Conservation (phyloP, 139 green algal species). For the Klebsormidium nitens region DNA sequence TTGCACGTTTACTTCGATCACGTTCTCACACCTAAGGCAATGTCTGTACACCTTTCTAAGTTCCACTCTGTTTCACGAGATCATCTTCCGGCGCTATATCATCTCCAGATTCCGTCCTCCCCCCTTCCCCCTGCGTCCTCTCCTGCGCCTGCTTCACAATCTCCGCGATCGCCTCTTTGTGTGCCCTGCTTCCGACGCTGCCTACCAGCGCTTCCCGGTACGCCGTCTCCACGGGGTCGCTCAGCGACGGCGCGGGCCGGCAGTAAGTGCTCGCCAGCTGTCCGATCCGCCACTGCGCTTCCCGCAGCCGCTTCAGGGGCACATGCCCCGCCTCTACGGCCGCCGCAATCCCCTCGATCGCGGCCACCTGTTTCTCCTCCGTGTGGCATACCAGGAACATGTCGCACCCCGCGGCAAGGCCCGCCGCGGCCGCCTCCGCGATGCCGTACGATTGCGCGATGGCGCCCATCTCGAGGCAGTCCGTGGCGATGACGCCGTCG, state of each 20-base stretch:
- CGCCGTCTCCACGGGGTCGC: background rate
- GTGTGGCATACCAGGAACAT: constrained; percentile 50
- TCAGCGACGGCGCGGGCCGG: constrained; percentile 2
- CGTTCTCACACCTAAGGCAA: too few relatives aligned
- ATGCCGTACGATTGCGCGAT: constrained; percentile 42
- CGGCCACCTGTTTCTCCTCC: constrained; percentile 34
- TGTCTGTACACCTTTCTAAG: too few relatives aligned
- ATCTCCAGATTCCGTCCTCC: too few relatives aligned
- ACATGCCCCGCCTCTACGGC: constrained; percentile 36
- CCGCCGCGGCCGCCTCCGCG: constrained; percentile 25
- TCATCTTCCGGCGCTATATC: too few relatives aligned
- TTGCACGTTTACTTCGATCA: too few relatives aligned
- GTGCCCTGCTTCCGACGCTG: too few relatives aligned
- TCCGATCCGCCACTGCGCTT: constrained; percentile 8
- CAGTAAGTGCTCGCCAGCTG: constrained; percentile 12
- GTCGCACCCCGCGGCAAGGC: constrained; percentile 37
- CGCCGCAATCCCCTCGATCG: constrained; percentile 38
- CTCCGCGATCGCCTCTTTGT: too few relatives aligned
- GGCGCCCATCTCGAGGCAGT: constrained; percentile 56
- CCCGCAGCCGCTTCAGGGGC: constrained; percentile 1
- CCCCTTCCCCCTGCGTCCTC: too few relatives aligned
- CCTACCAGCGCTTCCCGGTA: background rate
- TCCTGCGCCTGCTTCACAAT: too few relatives aligned
- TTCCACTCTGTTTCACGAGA: too few relatives aligned
- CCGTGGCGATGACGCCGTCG: constrained; percentile 42